phyloP scores from a whole-genome alignment of 495 filamentous ascomycete species.

The Evansstolkia leycettana region DNA sequence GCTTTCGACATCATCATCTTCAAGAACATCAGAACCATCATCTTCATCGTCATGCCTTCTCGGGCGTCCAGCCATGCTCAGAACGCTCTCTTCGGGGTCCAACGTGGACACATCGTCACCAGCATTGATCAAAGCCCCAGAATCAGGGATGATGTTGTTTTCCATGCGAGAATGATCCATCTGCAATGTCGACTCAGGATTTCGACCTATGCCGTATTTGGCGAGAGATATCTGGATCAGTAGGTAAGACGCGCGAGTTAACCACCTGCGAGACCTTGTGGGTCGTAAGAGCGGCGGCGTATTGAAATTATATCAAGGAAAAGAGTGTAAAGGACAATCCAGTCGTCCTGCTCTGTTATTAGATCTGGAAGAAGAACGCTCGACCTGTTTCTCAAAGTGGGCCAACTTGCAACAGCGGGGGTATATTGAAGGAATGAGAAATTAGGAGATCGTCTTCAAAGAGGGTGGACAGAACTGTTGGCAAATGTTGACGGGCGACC shows the following conservation, averaged over 20 bases:
- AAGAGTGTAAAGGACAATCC: slow-evolving; percentile 1
- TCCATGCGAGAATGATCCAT: slow-evolving; percentile 28
- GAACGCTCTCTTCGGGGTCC: slow-evolving; percentile 66
- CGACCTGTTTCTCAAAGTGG: slow-evolving; percentile 2
- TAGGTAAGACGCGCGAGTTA: too few relatives aligned
- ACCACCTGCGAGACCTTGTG: too few relatives aligned
- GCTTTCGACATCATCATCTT: slow-evolving; percentile 88
- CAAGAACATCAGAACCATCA: slow-evolving; percentile 69
- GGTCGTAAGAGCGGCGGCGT: too few relatives aligned
- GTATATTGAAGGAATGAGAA: slow-evolving; percentile 11
- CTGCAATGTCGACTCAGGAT: too few relatives aligned
- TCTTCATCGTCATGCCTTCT: slow-evolving; percentile 75
- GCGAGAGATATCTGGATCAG: too few relatives aligned
- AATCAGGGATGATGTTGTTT: slow-evolving; percentile 67
- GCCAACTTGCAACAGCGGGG: slow-evolving; percentile 15
- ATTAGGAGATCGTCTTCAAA: too few relatives aligned
- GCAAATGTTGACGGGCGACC: too few relatives aligned
- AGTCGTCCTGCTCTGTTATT: neutral
- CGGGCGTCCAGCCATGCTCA: slow-evolving; percentile 50
- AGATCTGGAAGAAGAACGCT: neutral
- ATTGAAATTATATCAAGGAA: neutral
- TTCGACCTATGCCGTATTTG: too few relatives aligned
- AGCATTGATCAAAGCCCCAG: slow-evolving; percentile 60
- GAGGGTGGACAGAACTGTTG: too few relatives aligned
- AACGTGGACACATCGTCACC: slow-evolving; percentile 54